Evolutionary conservation across 1,284 basidiomycete genomes (phyloP), one percentile per base, ranked within the genome.

Genomic region (Tilletia indica): DNA sequence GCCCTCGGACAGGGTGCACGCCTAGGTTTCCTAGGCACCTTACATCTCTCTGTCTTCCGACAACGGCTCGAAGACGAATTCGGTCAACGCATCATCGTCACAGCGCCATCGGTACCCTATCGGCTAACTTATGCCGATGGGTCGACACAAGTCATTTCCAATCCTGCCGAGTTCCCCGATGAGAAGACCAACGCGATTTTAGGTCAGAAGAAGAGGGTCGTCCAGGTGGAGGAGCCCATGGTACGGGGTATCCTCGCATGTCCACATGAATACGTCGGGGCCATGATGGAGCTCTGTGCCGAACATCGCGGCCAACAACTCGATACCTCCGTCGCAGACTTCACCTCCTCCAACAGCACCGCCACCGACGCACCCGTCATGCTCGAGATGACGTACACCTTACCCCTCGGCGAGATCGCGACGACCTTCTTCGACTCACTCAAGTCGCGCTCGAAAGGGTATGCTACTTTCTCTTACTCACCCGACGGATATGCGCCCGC

Each of bases 31-130:
- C 88, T 99, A 11, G 97, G 97, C 0, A 93, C 94, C 1, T 86
- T 99, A 72, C 97, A 99, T 83, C 94, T 99, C 91, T 97, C 99
- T 78, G 93, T 97, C 54, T 95, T 96, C 84, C 89, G 94, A 42
- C 96, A 99, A 84, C 89, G 97, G 14, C 87, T 99, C 5, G 96
- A 98, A 85, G 97, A 99, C 83, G 97, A 99, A 84, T 95, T 97
- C 80, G 79, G 77, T 19, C 78, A 80, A 25, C 78, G 76, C 36
- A 81, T 83, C 38, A 67, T 83, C 34, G 81, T 83, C 39, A 83
- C 82, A 1, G 79, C 80, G 39, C 82, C 82, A 0, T 81, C 81
- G 0, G 82, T 83, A 31, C 79, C 82, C 1, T 83, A 81, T 69
- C 73, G 74, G n/a, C 71, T 83, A 14, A 78, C 75, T 2, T 76